These are phyloP conservation scores for Rhizopogon vesiculosus DNA, from an alignment of 768 basidiomycete species.

Conservation along the genomic window DNA sequence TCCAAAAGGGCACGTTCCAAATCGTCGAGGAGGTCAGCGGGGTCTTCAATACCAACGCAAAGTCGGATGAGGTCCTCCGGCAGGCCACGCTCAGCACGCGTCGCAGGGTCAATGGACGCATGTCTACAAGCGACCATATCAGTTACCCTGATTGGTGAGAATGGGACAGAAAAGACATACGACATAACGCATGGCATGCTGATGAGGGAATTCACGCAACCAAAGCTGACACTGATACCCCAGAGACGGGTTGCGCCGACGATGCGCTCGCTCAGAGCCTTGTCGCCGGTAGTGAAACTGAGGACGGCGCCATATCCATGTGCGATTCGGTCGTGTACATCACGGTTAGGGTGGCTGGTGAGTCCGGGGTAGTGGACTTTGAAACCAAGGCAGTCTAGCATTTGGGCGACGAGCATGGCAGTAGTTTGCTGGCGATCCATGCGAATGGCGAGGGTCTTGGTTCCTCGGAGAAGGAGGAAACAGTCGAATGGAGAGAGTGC, in stretches of 20 bases:
- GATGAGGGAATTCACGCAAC: conserved; percentile 96
- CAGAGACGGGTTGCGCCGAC: conserved; percentile 91
- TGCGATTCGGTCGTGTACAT: conserved; percentile 88
- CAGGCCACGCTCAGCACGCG: conserved; percentile 92
- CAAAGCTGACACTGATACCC: conserved; percentile 98
- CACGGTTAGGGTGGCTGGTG: conserved; percentile 71
- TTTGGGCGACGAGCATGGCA: conserved; percentile 78
- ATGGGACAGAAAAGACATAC: conserved; percentile 48
- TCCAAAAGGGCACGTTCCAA: conserved; percentile 89
- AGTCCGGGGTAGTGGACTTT: conserved; percentile 91
- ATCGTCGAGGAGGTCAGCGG: conserved; percentile 89
- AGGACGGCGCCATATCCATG: conserved; percentile 91
- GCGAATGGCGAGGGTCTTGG: conserved; percentile 93
- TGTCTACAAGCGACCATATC: conserved; percentile 49
- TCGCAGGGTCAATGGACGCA: conserved; percentile 93
- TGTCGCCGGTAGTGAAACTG: conserved; percentile 92
- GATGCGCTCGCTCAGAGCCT: conserved; percentile 84
- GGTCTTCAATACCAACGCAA: conserved; percentile 97
- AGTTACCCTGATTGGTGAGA: conserved; percentile 1
- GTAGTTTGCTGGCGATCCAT: conserved; percentile 92
- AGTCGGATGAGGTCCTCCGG: conserved; percentile 98
- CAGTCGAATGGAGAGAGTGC: conserved; percentile 94
- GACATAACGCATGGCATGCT: conserved; percentile 99
- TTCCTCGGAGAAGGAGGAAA: conserved; percentile 92
- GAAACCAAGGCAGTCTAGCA: conserved; percentile 84